phyloP scores from a whole-genome alignment of 108 stramenopile species.

The Cylindrotheca fusiformis region DNA sequence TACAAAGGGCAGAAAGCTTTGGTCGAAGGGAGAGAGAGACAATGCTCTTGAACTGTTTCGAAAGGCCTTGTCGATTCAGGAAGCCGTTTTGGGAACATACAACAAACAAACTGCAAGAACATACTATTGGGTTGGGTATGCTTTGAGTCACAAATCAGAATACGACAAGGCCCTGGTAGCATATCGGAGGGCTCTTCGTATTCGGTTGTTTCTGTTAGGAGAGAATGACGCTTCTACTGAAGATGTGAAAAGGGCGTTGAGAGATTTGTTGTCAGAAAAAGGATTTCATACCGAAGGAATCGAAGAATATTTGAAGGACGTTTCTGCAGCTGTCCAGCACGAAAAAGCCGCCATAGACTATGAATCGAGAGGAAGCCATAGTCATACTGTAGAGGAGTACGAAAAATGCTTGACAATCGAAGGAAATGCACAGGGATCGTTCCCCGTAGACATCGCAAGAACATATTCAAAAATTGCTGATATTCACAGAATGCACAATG shows the following conservation, averaged over 20 bases:
- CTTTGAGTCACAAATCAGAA: neutral
- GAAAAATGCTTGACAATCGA: slow-evolving; percentile 3
- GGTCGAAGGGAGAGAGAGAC: slow-evolving; percentile 3
- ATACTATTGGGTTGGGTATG: slow-evolving; percentile 6
- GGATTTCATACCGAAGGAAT: neutral
- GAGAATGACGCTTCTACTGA: slow-evolving; percentile 1
- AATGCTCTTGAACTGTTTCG: slow-evolving; percentile 5
- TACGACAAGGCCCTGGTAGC: slow-evolving; percentile 4
- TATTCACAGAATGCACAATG: neutral
- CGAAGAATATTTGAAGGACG: neutral
- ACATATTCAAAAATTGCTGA: neutral
- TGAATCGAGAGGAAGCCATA: neutral
- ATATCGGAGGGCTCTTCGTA: slow-evolving; percentile 2
- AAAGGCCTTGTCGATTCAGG: slow-evolving; percentile 5
- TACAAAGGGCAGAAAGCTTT: slow-evolving; percentile 5
- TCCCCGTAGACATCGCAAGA: neutral
- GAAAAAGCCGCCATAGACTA: neutral
- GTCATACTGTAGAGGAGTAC: neutral
- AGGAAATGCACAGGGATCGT: neutral
- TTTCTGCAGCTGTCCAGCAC: neutral
- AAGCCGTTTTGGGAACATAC: slow-evolving; percentile 6
- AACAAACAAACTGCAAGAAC: slow-evolving; percentile 2
- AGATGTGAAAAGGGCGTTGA: neutral
- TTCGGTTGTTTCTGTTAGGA: neutral
- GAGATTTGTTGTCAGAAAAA: neutral